Conservation (phyloP, 495 filamentous ascomycete species). For the Xylaria longipes region DNA sequence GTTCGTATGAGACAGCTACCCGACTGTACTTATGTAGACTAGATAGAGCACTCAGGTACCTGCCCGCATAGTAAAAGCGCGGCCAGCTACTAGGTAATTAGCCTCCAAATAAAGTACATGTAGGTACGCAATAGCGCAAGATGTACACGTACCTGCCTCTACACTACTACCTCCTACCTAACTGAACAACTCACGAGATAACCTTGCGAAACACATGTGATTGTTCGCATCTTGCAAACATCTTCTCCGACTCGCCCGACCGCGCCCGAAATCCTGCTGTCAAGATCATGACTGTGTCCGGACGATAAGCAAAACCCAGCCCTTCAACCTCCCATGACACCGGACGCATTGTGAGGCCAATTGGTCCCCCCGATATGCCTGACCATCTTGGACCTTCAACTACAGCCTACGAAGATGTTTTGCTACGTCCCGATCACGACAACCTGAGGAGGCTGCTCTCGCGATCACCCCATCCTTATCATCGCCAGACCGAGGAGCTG, state of each 20-base stretch:
- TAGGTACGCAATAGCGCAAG: background rate
- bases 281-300: background rate
- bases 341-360: constrained; percentile 19
- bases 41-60: background rate
- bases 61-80: background rate
- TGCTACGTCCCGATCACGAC: constrained; percentile 27
- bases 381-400: constrained; percentile 47
- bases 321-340: constrained; percentile 23
- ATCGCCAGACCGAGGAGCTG: constrained; percentile 60
- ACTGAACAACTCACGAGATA: background rate
- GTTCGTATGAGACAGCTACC: too few species aligned
- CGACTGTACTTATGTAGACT: too few species aligned
- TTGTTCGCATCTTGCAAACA: background rate
- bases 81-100: background rate
- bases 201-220: constrained; percentile 23
- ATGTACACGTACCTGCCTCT: background rate
- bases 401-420: constrained; percentile 24
- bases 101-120: background rate
- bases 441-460: constrained; percentile 62
- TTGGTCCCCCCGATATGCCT: constrained; percentile 43
- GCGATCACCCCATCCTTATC: constrained; percentile 81
- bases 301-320: background rate
- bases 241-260: background rate
- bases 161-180: background rate
- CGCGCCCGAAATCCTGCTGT: background rate